Evolutionary conservation across 305 asterid genomes (phyloP), one percentile per base, ranked within the genome.

Genomic region (Galium porrigens): DNA sequence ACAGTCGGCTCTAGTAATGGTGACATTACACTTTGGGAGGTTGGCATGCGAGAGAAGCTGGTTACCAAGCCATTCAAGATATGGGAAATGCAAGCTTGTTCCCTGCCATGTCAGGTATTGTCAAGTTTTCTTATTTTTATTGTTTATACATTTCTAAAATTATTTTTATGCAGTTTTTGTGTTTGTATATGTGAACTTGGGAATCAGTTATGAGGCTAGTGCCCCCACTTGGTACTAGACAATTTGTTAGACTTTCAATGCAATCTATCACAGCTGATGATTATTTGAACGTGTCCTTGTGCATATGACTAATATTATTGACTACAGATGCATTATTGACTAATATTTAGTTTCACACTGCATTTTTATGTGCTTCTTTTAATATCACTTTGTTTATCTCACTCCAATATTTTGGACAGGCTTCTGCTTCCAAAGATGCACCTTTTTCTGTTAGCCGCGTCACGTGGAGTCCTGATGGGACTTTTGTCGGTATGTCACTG

Each of bases 391-490:
- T 7, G 9, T 63, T 62, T 41, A 55, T 67, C 77, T 77, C 62
- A 74, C 62, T 14, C 61, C 71, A 18, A 63, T 69, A 51, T 70
- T 77, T 72, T 79, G 70, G 58, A 78, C 85, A 89, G 97, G 90
- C 92, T 70, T 84, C 95, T 71, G 85, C 77, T 77, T 80, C 89
- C 51, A 89, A 89, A 78, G 95, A 89, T 42, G 86, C 82, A 68
- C 87, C 91, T 27, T 83, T 84, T 75, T 71, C 92, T 32, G 92
- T 87, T 54, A 84, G 53, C 80, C 83, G 86, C 25, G 95, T 89
- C 75, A 80, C 92, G 8, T 89, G 94, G 91, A 87, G 97, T 72
- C 84, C 86, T 6, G 95, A 89, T 80, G 97, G 97, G 56, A 71
- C 81, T 49, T 85, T 80, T 76, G 82, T 80, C 63, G 97, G 97